Evolutionary conservation across 176 grass and related monocot genomes (phyloP).

Genomic region (Thalia dealbata): DNA sequence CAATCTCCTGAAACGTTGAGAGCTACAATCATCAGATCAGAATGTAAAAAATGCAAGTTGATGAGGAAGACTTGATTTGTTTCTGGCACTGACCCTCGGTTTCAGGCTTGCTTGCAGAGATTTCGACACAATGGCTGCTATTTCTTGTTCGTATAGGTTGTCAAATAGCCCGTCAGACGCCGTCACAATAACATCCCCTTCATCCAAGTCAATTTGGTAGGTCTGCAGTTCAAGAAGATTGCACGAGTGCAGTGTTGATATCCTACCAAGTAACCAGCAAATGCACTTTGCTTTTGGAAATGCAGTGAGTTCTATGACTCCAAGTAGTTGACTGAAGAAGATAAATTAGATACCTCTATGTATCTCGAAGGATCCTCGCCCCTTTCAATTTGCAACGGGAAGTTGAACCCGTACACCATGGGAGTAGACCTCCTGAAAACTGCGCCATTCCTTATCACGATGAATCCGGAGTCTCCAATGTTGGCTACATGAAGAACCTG

Average conservation of each 20-base stretch:
- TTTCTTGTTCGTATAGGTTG: conserved; percentile 75
- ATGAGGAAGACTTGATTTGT: not conserved
- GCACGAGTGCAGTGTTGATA: not conserved
- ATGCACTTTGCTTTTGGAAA: not conserved
- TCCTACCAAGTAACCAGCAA: not conserved
- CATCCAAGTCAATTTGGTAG: conserved; percentile 52
- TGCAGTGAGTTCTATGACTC: too few relatives aligned
- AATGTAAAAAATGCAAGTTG: not conserved
- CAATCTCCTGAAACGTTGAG: conserved; percentile 55
- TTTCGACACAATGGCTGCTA: conserved; percentile 54
- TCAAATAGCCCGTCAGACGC: conserved; percentile 89
- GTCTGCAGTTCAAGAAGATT: conserved; percentile 28
- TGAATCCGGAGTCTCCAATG: conserved; percentile 89
- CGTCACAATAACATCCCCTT: conserved; percentile 70
- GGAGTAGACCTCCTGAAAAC: conserved; percentile 67
- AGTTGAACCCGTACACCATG: conserved; percentile 97
- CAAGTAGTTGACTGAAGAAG: not conserved
- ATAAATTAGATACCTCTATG: conserved; percentile 38
- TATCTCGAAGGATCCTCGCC: conserved; percentile 74
- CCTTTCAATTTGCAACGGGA: conserved; percentile 92
- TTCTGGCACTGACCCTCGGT: conserved; percentile 33
- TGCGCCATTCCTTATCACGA: conserved; percentile 73
- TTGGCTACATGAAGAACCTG: conserved; percentile 77
- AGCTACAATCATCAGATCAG: conserved; percentile 4
- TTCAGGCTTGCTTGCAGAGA: conserved; percentile 43